Evolutionary conservation across 495 filamentous ascomycete species (phyloP).

Genomic region (Beverwykella pulmonaria): DNA sequence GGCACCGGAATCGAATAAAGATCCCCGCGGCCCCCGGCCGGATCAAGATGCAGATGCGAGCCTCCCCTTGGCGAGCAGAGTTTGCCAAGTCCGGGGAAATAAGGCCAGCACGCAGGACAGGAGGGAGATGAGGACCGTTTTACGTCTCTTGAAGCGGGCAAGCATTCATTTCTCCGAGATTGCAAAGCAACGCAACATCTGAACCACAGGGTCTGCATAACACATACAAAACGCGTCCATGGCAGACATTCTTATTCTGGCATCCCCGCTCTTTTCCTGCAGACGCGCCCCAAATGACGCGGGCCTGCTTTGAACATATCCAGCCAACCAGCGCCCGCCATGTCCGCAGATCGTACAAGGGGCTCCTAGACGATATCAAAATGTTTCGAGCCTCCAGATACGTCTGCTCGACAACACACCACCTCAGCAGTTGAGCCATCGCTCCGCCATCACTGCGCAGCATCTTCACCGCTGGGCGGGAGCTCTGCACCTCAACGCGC

Average conservation of each 20-base stretch:
- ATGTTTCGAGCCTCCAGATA: not conserved
- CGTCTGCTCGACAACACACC: not conserved
- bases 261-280: slow-evolving; percentile 26
- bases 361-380: not conserved
- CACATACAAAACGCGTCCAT: not conserved
- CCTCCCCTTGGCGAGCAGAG: not conserved
- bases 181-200: not conserved
- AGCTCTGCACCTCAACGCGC: not conserved
- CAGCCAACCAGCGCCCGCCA: slow-evolving; percentile 11
- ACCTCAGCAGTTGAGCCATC: not conserved
- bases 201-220: not conserved
- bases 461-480: not conserved
- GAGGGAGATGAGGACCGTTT: not conserved
- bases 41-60: no score
- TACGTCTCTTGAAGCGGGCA: not conserved
- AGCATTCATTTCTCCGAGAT: slow-evolving; percentile 4
- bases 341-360: slow-evolving; percentile 6
- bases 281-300: slow-evolving; percentile 17
- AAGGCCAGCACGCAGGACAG: not conserved
- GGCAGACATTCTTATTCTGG: not conserved
- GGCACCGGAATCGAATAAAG: no score
- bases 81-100: not conserved
- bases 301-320: slow-evolving; percentile 9
- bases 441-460: not conserved
- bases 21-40: no score